A percentile compares a stretch with the other conserved stretches of the same genome.
Evolutionary conservation across 805 yeast genomes (phyloP).

Genomic region (Candida sanyiensis): DNA sequence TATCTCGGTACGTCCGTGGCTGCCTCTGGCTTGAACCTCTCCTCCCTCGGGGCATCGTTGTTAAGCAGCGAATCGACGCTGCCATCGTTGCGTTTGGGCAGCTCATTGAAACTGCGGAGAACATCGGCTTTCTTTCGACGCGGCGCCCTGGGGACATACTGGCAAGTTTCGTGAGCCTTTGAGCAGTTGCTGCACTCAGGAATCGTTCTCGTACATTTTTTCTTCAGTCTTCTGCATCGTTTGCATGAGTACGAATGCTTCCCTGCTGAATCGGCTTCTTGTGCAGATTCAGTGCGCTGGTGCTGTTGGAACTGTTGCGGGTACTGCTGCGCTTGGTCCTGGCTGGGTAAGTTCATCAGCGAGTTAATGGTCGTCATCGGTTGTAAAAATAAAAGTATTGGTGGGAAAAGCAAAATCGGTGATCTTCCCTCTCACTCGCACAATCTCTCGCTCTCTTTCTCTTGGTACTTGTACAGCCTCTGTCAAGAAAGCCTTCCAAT

Average conservation of each 20-base stretch:
- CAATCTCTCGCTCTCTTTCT: too few species aligned
- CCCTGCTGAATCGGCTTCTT: conserved; percentile 3
- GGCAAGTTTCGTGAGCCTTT: conserved; percentile 34
- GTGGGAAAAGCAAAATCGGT: too few species aligned
- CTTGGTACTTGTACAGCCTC: too few species aligned
- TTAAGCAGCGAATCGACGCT: background rate
- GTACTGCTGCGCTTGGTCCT: too few species aligned
- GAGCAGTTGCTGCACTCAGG: conserved; percentile 41
- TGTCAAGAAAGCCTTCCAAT: too few species aligned
- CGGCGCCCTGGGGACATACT: conserved; percentile 39
- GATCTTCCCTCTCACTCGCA: too few species aligned
- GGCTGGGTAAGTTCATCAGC: too few species aligned
- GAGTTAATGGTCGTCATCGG: too few species aligned
- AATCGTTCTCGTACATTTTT: conserved; percentile 40
- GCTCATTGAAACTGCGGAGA: conserved; percentile 25
- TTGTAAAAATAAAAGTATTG: too few species aligned
- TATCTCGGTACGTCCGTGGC: background rate
- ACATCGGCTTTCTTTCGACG: conserved; percentile 32
- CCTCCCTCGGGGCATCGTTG: background rate
- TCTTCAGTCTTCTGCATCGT: conserved; percentile 43
- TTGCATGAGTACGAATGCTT: conserved; percentile 35
- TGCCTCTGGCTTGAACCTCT: background rate
- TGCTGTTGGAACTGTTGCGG: too few species aligned
- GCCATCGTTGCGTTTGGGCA: conserved; percentile 1
- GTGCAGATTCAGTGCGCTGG: too few species aligned